phyloP scores from a whole-genome alignment of 78 protist genomes.

The Goniomonas avonlea region DNA sequence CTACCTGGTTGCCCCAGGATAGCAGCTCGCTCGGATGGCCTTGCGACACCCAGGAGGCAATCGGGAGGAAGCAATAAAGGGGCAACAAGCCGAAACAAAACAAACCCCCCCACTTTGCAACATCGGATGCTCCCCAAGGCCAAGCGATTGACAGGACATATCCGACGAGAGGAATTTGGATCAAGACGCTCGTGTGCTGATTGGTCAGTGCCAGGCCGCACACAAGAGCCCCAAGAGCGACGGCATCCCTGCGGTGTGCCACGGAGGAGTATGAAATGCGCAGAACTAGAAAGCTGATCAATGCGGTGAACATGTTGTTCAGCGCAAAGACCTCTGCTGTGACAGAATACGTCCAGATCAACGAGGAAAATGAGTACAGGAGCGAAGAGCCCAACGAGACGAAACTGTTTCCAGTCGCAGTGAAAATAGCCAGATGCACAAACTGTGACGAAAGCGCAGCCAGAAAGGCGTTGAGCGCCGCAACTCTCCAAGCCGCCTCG shows the following conservation, averaged over 20 bases:
- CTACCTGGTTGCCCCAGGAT: too few species aligned
- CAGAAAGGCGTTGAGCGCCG: too few species aligned
- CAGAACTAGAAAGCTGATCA: not conserved
- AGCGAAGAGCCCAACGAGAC: too few species aligned
- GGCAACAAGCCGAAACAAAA: conserved; percentile 24
- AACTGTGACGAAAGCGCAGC: too few species aligned
- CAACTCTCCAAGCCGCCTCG: too few species aligned
- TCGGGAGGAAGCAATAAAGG: too few species aligned
- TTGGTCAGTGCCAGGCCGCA: conserved; percentile 53
- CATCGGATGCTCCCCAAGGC: not conserved
- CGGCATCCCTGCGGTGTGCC: too few species aligned
- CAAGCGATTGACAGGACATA: conserved; percentile 34
- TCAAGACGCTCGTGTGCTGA: conserved; percentile 61
- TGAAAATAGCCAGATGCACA: too few species aligned
- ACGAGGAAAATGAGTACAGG: conserved; percentile 2
- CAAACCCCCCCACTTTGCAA: not conserved
- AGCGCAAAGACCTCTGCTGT: conserved; percentile 63
- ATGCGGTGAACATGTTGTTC: conserved; percentile 45
- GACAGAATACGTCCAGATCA: conserved; percentile 40
- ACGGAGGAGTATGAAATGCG: too few species aligned
- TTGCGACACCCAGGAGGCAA: too few species aligned
- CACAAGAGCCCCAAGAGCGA: conserved; percentile 37
- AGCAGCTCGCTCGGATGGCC: not conserved
- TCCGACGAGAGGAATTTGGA: conserved; percentile 36
- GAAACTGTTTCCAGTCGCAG: too few species aligned